Base-by-base conservation (phyloP, 2,329 filamentous ascomycete species). In the Verticillium klebahnii region DNA sequence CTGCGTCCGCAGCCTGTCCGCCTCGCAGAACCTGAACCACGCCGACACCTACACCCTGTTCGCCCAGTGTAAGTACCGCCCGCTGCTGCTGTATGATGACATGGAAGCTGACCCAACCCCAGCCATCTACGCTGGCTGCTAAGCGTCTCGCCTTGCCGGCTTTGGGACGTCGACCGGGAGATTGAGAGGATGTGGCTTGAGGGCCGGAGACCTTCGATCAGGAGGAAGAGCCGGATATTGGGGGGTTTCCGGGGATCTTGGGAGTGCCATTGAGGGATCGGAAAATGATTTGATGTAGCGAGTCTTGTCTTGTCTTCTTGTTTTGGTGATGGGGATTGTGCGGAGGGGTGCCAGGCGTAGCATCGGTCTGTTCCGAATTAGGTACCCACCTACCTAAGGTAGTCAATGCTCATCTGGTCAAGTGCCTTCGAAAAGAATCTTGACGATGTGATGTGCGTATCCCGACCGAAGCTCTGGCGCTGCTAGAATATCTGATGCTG, bases 21-120 rank as follows among this genome's bases (percentile, higher is more conserved):
- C 77, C 0, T 67, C 71, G 4, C 72, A 83, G 68, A 86, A 86
- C 58, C 69, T 89, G 9, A 77, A 80, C 67, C 88, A 90, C 65
- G 88, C 88, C n/a, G 88, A 90, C 69, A 83, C 81, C 0, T 89
- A 78, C 59, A 67, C 73, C 6, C 66, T 78, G 17, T 78, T 75
- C 58, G 72, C 74, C 39, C 73, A 77, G 60, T 55, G 52, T 59
- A 52, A 31, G n/a, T 39, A 4, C 12, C 17, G 17, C 19, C 12
- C 5, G 7, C 7, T n/a, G 4, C 15, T 14, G 19, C 4, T 2
- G 17, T 62, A 29, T 15, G 14, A 1, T 7, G 3, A n/a, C 52
- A 54, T 37, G 31, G n/a, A 32, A 52, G 25, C 39, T 60, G 9
- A 63, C 40, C 8, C 4, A n/a, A 17, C 12, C 1, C 15, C 59